These are phyloP conservation scores for Firmiana major DNA, from an alignment of 345 rosid genomes.

Conservation along the genomic window DNA sequence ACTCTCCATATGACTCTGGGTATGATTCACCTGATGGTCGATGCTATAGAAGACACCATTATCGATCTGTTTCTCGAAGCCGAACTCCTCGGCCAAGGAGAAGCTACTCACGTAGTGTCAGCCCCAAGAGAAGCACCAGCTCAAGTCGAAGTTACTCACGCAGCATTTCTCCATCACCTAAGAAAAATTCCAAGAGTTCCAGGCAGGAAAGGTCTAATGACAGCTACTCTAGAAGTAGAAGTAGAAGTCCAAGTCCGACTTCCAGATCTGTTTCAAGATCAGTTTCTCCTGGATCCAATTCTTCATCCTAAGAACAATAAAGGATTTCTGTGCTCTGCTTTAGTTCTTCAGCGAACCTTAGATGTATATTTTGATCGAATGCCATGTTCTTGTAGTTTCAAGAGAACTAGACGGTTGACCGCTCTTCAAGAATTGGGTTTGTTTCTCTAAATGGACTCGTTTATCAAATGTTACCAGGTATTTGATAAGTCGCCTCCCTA, in stretches of 20 bases:
- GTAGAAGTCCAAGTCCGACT: constrained; percentile 33
- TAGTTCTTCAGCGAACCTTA: background rate
- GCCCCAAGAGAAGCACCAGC: constrained; percentile 25
- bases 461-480: too few species aligned
- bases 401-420: background rate
- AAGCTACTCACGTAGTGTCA: constrained; percentile 24
- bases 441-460: background rate
- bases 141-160: constrained; percentile 38
- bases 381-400: background rate
- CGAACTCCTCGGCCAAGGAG: constrained; percentile 21
- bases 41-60: constrained; percentile 10
- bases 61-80: constrained; percentile 27
- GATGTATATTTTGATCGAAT: background rate
- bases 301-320: constrained; percentile 21
- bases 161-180: constrained; percentile 34
- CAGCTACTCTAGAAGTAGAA: constrained; percentile 31
- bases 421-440: background rate
- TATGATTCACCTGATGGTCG: constrained; percentile 12
- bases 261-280: constrained; percentile 68
- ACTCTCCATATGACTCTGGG: constrained; percentile 20
- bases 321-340: background rate
- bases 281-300: constrained; percentile 39
- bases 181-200: constrained; percentile 22
- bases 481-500: too few species aligned
- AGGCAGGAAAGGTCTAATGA: constrained; percentile 6